A percentile compares a stretch with the other conserved stretches of the same genome.
These are phyloP conservation scores for Themeda triandra DNA, from an alignment of 176 grass and related monocot species.

Conservation along the genomic window DNA sequence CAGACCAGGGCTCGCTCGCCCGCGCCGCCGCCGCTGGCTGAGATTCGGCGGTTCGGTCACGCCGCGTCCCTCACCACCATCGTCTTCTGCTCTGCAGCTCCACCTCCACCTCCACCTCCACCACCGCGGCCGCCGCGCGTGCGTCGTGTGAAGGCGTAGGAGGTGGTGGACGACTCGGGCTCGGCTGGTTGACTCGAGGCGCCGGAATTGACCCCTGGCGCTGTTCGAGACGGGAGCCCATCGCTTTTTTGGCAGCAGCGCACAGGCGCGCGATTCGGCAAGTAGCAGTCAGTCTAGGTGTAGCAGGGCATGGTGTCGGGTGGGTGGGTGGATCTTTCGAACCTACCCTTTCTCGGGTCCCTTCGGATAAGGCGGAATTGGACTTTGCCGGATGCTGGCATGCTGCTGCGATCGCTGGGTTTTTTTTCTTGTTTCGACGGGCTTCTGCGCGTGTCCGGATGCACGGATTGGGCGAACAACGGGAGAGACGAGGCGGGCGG, in stretches of 20 bases:
- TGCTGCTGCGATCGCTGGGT: background rate
- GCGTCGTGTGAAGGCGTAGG: slow-evolving; percentile 17
- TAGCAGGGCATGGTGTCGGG: too few relatives aligned
- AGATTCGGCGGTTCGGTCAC: too few relatives aligned
- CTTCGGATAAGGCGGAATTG: slow-evolving; percentile 24
- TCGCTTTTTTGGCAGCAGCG: background rate
- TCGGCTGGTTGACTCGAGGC: slow-evolving; percentile 20
- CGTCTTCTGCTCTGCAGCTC: background rate
- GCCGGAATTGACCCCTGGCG: slow-evolving; percentile 14
- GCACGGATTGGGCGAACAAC: background rate
- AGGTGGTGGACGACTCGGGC: slow-evolving; percentile 27
- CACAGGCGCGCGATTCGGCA: background rate
- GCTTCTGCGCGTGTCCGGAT: too few relatives aligned
- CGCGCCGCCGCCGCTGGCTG: background rate
- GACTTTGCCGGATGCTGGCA: background rate
- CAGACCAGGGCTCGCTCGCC: background rate
- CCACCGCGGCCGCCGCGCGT: background rate
- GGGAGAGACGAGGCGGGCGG: background rate
- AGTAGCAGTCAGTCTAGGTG: background rate
- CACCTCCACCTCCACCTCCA: background rate
- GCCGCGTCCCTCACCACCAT: background rate
- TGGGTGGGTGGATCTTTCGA: slow-evolving; percentile 31
- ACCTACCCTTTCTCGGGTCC: background rate
- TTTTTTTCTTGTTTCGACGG: too few relatives aligned
- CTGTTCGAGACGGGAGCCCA: slow-evolving; percentile 7